Base-by-base conservation (phyloP, 116 monocot genomes). In the Zostera marina region DNA sequence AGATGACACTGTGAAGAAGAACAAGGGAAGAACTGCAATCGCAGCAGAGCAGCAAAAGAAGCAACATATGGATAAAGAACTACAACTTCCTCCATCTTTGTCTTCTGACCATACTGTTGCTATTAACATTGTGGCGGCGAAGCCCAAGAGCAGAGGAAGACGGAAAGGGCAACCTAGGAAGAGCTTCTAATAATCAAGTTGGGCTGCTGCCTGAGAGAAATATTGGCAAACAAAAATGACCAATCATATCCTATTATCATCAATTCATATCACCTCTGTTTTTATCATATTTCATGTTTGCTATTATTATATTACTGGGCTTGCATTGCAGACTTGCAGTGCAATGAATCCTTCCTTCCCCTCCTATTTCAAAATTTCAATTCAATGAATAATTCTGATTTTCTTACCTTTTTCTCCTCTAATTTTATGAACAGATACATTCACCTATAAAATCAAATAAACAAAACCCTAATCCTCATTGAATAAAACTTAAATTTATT, bases 161-260 rank as follows among this genome's bases (percentile, higher is more conserved):
- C 21, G 61, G 46, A 69, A 70, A 57, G 61, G 65, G 61, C 60
- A 26, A 22, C 69, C 56, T 13, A 45, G 47, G 9, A 66, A 64
- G 58, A 64, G 71, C 64, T 19, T 51, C 22, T 70, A 42, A 53
- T 23, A 12, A 46, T 25, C 65, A 26, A 11, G n/a, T n/a, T n/a
- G n/a, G n/a, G n/a, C n/a, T n/a, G n/a, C n/a, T n/a, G n/a, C 4
- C 17, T 22, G 6, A 12, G 14, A 55, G 14, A 23, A 21, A 25
- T 26, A 54, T 6, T 11, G 8, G 24, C 55, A 12, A 20, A 5
- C 16, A 25, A 6, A 25, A 54, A 54, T 22, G 14, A 25, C 11
- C 23, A 13, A 32, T 9, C 2, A 12, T 39, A 32, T 41, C n/a
- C n/a, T n/a, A n/a, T n/a, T 42, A 5, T 44, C 19, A 21, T 59